Percentiles rank a stretch among this genome's conserved stretches.
phyloP scores from a whole-genome alignment of 192 early-diverging fungal species.

The Oehlia diaphana region DNA sequence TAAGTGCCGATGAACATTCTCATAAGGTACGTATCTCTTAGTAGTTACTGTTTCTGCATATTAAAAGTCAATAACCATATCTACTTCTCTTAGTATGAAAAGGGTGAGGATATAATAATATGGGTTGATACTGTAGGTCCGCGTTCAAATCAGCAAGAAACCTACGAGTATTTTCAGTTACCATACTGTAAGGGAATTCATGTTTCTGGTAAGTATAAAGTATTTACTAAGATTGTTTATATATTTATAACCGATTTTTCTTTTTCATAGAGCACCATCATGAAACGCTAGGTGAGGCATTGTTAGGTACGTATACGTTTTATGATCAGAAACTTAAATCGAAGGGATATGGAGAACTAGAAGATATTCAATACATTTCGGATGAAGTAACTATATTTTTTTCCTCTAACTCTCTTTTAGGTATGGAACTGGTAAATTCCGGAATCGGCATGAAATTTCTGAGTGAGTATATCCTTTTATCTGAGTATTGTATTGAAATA shows the following conservation, averaged over 20 bases:
- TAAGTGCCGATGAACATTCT: conserved; percentile 53
- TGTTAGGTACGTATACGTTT: conserved; percentile 37
- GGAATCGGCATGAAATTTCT: conserved; percentile 69
- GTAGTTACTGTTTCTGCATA: too few relatives aligned
- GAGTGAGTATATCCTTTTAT: conserved; percentile 39
- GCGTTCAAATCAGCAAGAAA: conserved; percentile 68
- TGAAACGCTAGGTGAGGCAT: conserved; percentile 77
- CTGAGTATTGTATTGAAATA: too few relatives aligned
- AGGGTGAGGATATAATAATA: conserved; percentile 66
- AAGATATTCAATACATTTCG: background rate
- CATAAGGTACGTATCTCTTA: conserved; percentile 38
- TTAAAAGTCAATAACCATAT: too few relatives aligned
- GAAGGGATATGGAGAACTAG: too few relatives aligned
- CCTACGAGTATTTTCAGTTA: conserved; percentile 71
- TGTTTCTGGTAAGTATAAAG: conserved; percentile 13
- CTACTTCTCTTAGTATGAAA: conserved; percentile 46
- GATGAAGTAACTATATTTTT: background rate
- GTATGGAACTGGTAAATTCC: conserved; percentile 71
- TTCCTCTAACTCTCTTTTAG: conserved; percentile 23
- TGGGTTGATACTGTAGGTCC: conserved; percentile 72
- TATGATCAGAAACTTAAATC: background rate
- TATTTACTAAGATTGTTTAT: background rate
- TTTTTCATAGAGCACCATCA: conserved; percentile 66
- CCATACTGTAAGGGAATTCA: conserved; percentile 69
- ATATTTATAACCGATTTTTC: background rate